These are phyloP conservation scores for Mortierella sp. DNA, from an alignment of 371 early-diverging fungal genomes.

Conservation along the genomic window DNA sequence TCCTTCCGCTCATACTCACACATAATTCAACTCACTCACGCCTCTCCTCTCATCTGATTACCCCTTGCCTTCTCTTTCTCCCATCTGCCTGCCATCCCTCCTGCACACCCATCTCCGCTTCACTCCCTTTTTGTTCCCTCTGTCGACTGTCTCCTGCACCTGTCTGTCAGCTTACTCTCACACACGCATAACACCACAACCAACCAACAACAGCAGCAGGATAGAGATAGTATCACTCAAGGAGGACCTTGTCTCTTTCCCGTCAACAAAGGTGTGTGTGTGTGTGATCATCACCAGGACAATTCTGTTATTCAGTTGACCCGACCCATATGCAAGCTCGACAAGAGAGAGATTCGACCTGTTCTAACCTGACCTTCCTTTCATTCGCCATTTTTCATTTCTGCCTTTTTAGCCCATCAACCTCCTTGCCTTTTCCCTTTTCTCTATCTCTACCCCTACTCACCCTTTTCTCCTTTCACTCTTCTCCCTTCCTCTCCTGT, in stretches of 20 bases:
- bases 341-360: slow-evolving; percentile 3
- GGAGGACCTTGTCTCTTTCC: background rate
- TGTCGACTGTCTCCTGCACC: background rate
- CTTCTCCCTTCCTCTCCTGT: too few relatives aligned
- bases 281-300: slow-evolving; percentile 8
- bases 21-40: background rate
- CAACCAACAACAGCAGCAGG: background rate
- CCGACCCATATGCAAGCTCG: background rate
- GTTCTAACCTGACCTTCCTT: background rate
- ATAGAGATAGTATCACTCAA: background rate
- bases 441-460: background rate
- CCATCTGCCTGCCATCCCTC: background rate
- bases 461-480: background rate
- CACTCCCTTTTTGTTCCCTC: background rate
- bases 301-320: too few relatives aligned
- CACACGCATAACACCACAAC: background rate
- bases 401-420: background rate
- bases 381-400: background rate
- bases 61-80: background rate
- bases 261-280: background rate
- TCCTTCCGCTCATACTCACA: background rate
- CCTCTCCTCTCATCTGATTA: background rate
- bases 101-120: background rate
- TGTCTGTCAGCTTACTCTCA: background rate
- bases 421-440: background rate